Evolutionary conservation across 371 early-diverging fungal species (phyloP), one percentile per base, ranked within the genome.

Genomic region (Choanephora cucurbitarum): DNA sequence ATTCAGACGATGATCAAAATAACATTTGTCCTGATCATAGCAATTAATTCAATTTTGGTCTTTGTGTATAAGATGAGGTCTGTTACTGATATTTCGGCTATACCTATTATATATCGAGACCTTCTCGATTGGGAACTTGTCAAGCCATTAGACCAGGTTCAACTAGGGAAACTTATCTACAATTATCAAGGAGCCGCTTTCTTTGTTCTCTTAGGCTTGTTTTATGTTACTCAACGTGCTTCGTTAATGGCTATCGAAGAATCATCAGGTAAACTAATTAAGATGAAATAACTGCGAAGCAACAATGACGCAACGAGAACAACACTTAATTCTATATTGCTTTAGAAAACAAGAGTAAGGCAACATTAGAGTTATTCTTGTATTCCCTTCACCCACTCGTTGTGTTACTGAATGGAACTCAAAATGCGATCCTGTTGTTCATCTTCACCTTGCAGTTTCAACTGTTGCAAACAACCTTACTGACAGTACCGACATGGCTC

Each of bases 401-500:
- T 44, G 61, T 88, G 23, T 72, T 91, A 32, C 71, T 89, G 6
- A 70, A 84, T 18, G 74, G 82, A 18, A 63, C 83, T 19, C 84
- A 89, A 45, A 84, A 89, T 66, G 76, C 84, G 3, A 55, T 75
- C 11, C 47, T 90, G 37, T 89, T 82, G 57, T 58, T 70, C 1
- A 40, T 90, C 22, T 89, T 86, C 59, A 67, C 64, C 15, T 23
- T 83, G 10, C 87, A 85, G 39, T 69, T 82, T 9, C 57, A 70
- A 10, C 19, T 72, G 15, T 65, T 82, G 31, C 40, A 66, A 21
- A 24, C 32, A 13, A 72, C 19, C 44, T 19, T 0, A 34, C n/a
- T 14, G 32, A 1, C 15, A 41, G 63, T 58, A 18, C 66, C 74
- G 43, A 28, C 23, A 5, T 72, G 70, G 70, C 15, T 64, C 0